Evolutionary conservation across 176 grass and related monocot species (phyloP), one percentile per base, ranked within the genome.

Genomic region (Saccharum officinarum): DNA sequence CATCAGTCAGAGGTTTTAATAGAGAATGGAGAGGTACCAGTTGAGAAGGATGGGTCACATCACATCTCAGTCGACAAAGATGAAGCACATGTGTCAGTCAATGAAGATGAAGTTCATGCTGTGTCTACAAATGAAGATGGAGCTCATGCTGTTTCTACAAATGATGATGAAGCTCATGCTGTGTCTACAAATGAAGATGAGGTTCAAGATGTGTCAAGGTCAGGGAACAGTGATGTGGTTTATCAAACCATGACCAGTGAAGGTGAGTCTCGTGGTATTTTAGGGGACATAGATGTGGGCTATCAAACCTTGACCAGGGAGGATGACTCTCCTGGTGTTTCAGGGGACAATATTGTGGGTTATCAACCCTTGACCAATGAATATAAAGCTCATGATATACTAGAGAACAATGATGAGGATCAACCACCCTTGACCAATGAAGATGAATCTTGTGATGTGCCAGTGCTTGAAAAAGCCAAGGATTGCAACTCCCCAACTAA

Each of bases 71-170:
- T 88, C 59, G 65, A 45, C 16, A 59, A 74, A 83, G 74, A 50
- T 61, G 73, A 76, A 74, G 50, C 36, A 4, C 66, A 63, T 84
- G 46, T 84, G 76, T 84, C 78, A 40, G 13, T 28, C 10, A 82
- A 42, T 47, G 57, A 73, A 86, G 68, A 59, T 83, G 71, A 86
- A 71, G 55, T 61, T 23, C 57, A 61, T 62, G 37, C 31, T 80
- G 64, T 69, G 64, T 84, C 78, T 49, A 40, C 83, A 63, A 75
- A 65, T 88, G 57, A 80, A 33, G 22, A 39, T 71, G 85, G 84
- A 73, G 75, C 67, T 49, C 66, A 44, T 85, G 75, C 40, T 69
- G 41, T 75, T 5, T 68, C 60, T 25, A 25, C 3, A 44, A 54
- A 67, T 37, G 66, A 68, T 4, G 33, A 57, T 57, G 82, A 85